Conservation (phyloP, 2,329 filamentous ascomycete species). For the Cucurbitaria berberidis region DNA sequence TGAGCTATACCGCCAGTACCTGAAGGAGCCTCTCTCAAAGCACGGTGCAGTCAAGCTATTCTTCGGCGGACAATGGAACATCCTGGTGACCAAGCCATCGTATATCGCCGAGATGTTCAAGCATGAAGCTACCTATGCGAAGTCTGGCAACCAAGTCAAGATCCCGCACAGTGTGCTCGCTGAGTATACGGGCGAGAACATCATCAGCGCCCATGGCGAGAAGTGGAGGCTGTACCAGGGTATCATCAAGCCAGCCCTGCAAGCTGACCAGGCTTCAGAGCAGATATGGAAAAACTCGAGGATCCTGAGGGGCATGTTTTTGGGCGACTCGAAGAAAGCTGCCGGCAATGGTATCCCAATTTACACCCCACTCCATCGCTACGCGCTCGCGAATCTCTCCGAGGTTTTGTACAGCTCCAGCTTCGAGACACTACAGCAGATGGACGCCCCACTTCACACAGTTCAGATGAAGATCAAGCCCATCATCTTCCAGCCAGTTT, state of each 20-base stretch:
- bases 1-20: slow-evolving; percentile 50
- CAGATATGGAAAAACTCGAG: slow-evolving; percentile 33
- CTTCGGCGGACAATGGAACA: slow-evolving; percentile 58
- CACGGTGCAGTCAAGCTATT: slow-evolving; percentile 58
- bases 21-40: slow-evolving; percentile 48
- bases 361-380: slow-evolving; percentile 45
- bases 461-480: slow-evolving; percentile 36
- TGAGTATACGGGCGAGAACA: slow-evolving; percentile 42
- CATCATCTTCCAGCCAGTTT: slow-evolving; percentile 35
- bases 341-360: slow-evolving; percentile 32
- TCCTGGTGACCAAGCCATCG: slow-evolving; percentile 54
- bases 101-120: slow-evolving; percentile 52
- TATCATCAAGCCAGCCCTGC: slow-evolving; percentile 41
- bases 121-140: slow-evolving; percentile 39
- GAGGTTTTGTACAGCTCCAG: slow-evolving; percentile 40
- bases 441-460: slow-evolving; percentile 25
- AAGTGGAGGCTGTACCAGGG: slow-evolving; percentile 40
- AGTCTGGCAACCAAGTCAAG: slow-evolving; percentile 42
- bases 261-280: slow-evolving; percentile 32
- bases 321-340: slow-evolving; percentile 30
- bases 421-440: slow-evolving; percentile 32
- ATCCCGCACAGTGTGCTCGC: slow-evolving; percentile 41
- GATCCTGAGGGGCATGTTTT: slow-evolving; percentile 35
- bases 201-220: slow-evolving; percentile 41
- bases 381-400: slow-evolving; percentile 47